Percentiles rank a stretch among this genome's conserved stretches.
Evolutionary conservation across 805 yeast genomes (phyloP).

Genomic region (Ogataea nonfermentans): DNA sequence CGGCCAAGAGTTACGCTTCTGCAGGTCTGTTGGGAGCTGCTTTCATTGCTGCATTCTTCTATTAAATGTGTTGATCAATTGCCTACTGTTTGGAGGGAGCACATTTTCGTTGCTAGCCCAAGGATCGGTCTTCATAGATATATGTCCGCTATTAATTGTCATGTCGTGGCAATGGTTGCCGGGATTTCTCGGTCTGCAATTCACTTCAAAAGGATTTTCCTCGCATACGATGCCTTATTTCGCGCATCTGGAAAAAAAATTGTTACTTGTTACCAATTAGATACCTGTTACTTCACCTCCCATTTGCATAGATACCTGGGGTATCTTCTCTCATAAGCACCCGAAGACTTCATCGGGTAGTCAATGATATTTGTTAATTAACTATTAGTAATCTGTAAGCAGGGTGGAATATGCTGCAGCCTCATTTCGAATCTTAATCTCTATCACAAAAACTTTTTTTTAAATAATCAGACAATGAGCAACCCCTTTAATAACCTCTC

Average conservation of each 20-base stretch:
- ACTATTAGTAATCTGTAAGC: too few species aligned
- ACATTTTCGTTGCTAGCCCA: background rate
- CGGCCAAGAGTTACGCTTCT: slow-evolving; percentile 23
- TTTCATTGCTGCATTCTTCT: slow-evolving; percentile 25
- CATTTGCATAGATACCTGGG: slow-evolving; percentile 14
- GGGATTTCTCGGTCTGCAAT: slow-evolving; percentile 10
- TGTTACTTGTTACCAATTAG: slow-evolving; percentile 9
- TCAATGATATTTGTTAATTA: slow-evolving; percentile 9
- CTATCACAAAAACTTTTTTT: slow-evolving; percentile 1
- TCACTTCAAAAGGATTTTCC: slow-evolving; percentile 1
- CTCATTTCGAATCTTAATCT: background rate
- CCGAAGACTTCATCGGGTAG: slow-evolving; percentile 9
- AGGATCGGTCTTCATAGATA: background rate
- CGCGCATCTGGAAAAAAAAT: background rate
- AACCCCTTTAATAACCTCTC: slow-evolving; percentile 12
- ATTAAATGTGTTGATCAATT: slow-evolving; percentile 11
- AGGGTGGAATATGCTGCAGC: slow-evolving; percentile 1
- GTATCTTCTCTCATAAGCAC: slow-evolving; percentile 20
- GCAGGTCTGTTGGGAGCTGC: slow-evolving; percentile 28
- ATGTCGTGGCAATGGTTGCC: slow-evolving; percentile 1
- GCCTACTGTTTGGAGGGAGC: background rate
- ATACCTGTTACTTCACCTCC: slow-evolving; percentile 14
- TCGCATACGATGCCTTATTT: slow-evolving; percentile 3
- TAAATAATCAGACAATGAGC: slow-evolving; percentile 5
- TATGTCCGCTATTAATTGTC: slow-evolving; percentile 6